Evolutionary conservation across 176 grass and related monocot species (phyloP).

Genomic region (Tuctoria greenei): DNA sequence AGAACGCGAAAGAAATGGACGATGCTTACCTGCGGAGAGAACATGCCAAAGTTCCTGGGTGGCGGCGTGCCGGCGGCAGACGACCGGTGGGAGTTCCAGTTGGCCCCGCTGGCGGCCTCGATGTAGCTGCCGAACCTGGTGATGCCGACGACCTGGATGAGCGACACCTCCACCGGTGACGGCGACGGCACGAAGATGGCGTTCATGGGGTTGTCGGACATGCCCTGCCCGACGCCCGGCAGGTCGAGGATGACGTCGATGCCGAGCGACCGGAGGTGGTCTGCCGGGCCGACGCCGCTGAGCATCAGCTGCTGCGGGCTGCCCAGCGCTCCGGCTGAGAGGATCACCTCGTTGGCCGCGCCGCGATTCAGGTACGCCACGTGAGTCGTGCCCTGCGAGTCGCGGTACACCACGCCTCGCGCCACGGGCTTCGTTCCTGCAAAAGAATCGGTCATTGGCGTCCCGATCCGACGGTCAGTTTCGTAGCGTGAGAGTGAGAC

Average conservation of each 20-base stretch:
- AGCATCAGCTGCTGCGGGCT: slow-evolving; percentile 89
- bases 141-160: slow-evolving; percentile 88
- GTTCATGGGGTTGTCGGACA: slow-evolving; percentile 90
- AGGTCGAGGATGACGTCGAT: slow-evolving; percentile 59
- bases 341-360: slow-evolving; percentile 59
- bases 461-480: too few species aligned
- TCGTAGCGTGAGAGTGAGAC: too few species aligned
- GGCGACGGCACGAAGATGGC: slow-evolving; percentile 74
- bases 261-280: slow-evolving; percentile 54
- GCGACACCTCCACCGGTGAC: slow-evolving; percentile 61
- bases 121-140: slow-evolving; percentile 75
- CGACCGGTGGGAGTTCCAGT: slow-evolving; percentile 42
- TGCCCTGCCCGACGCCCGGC: slow-evolving; percentile 64
- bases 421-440: slow-evolving; percentile 52
- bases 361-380: slow-evolving; percentile 52
- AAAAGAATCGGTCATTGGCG: not conserved
- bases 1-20: too few species aligned
- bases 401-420: slow-evolving; percentile 62
- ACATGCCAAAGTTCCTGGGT: slow-evolving; percentile 55
- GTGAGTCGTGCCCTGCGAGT: slow-evolving; percentile 43
- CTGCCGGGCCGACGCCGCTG: slow-evolving; percentile 70
- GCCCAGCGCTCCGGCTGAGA: slow-evolving; percentile 74
- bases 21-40: slow-evolving; percentile 48
- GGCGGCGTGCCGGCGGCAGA: not conserved
- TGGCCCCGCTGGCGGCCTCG: slow-evolving; percentile 69